Percentiles rank a stretch among this genome's conserved stretches.
phyloP scores from a whole-genome alignment of 2,329 filamentous ascomycete genomes.

The Penicillium frequentans region DNA sequence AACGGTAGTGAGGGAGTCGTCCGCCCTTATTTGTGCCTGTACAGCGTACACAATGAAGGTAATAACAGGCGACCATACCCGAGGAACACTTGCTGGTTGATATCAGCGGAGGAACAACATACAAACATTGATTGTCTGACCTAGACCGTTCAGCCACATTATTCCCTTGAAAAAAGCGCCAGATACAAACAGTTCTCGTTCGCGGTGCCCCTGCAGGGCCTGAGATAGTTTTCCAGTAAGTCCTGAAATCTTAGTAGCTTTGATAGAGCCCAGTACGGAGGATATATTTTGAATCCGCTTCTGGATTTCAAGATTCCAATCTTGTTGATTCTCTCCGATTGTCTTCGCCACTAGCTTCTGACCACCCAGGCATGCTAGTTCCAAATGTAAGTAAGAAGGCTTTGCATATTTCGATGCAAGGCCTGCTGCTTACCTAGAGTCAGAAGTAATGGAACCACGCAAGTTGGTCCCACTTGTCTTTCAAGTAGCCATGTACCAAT shows the following conservation, averaged over 20 bases:
- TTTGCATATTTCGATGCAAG: background rate
- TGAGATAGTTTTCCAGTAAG: background rate
- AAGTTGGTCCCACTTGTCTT: background rate
- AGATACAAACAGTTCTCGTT: background rate
- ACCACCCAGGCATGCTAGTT: background rate
- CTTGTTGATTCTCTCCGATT: background rate
- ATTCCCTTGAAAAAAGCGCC: background rate
- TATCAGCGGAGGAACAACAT: background rate
- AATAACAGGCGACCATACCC: background rate
- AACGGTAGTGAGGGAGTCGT: background rate
- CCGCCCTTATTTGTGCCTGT: background rate
- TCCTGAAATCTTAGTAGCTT: background rate
- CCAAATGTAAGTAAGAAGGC: background rate
- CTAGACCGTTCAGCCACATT: background rate
- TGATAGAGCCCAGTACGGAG: background rate
- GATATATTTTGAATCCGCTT: background rate
- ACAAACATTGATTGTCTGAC: background rate
- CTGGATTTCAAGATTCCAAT: background rate
- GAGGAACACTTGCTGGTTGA: background rate
- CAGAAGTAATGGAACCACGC: background rate
- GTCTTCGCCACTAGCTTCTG: background rate
- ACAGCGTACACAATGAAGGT: background rate
- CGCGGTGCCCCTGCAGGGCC: background rate
- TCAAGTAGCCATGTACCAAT: background rate
- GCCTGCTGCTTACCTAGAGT: background rate